These are phyloP conservation scores for Alternaria longipes DNA, from an alignment of 2,329 filamentous ascomycete species.

Conservation along the genomic window DNA sequence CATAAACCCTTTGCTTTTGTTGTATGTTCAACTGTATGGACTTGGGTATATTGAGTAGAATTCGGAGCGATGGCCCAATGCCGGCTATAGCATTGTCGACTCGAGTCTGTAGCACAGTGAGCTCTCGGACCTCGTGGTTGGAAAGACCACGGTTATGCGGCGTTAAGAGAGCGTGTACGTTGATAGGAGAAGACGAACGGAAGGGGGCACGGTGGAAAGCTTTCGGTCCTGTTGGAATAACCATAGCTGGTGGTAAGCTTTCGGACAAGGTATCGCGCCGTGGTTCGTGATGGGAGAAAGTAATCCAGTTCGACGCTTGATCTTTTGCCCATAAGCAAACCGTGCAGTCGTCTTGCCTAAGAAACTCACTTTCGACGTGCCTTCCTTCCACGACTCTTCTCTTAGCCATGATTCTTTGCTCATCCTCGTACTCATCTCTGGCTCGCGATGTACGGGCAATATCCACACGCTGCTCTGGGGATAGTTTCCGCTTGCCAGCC, in stretches of 20 bases:
- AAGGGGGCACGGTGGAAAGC: too few species aligned
- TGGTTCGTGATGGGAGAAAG: neutral
- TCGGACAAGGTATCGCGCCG: neutral
- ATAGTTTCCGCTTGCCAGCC: neutral
- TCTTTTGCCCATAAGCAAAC: neutral
- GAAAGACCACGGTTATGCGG: neutral
- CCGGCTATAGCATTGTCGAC: neutral
- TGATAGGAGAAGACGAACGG: neutral
- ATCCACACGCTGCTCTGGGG: neutral
- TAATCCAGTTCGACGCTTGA: neutral
- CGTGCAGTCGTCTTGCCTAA: neutral
- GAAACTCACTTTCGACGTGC: neutral
- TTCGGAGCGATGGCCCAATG: neutral
- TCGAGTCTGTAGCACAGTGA: neutral
- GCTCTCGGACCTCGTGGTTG: neutral
- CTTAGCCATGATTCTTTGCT: neutral
- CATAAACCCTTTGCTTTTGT: neutral
- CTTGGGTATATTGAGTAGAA: neutral
- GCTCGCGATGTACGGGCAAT: neutral
- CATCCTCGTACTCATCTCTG: neutral
- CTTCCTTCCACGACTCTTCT: neutral
- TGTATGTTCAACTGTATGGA: neutral
- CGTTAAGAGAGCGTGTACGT: neutral
- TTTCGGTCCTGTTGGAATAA: neutral
- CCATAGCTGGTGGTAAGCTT: neutral